These are phyloP conservation scores for Antitrichia curtipendula DNA, from an alignment of 225 moss, liverwort and hornwort genomes.

Conservation along the genomic window DNA sequence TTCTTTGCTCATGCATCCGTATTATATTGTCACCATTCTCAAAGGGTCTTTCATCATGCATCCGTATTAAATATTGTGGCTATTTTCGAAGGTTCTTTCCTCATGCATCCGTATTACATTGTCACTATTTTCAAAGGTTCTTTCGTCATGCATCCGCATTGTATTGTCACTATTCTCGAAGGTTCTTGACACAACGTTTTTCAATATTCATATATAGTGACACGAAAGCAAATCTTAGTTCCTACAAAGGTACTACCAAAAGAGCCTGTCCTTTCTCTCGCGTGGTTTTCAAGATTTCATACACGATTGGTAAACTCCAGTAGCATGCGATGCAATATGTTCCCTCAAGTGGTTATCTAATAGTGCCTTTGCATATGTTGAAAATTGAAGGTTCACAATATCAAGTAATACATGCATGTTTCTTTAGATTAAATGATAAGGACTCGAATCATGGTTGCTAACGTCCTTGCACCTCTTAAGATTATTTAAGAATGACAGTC, in stretches of 20 bases:
- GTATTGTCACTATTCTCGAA: no score
- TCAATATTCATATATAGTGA: background rate
- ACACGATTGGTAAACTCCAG: background rate
- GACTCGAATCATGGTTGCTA: background rate
- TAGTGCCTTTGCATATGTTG: background rate
- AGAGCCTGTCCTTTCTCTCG: background rate
- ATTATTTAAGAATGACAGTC: background rate
- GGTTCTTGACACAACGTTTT: background rate
- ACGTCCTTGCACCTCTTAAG: background rate
- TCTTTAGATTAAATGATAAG: no score
- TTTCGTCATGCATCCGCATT: background rate
- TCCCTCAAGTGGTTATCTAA: background rate
- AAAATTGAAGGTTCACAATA: background rate
- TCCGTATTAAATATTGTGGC: no score
- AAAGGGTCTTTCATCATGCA: no score
- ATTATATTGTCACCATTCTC: no score
- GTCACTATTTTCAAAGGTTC: no score
- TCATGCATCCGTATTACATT: background rate
- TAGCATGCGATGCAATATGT: no score
- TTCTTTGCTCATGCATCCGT: no score
- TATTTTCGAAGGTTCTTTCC: no score
- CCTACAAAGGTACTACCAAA: background rate
- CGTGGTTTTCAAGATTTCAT: background rate
- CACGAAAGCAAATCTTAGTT: background rate
- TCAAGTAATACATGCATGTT: background rate